Percentiles rank a stretch among this genome's conserved stretches.
Evolutionary conservation across 495 filamentous ascomycete species (phyloP).

Genomic region (Hyphodiscus hymeniophilus): DNA sequence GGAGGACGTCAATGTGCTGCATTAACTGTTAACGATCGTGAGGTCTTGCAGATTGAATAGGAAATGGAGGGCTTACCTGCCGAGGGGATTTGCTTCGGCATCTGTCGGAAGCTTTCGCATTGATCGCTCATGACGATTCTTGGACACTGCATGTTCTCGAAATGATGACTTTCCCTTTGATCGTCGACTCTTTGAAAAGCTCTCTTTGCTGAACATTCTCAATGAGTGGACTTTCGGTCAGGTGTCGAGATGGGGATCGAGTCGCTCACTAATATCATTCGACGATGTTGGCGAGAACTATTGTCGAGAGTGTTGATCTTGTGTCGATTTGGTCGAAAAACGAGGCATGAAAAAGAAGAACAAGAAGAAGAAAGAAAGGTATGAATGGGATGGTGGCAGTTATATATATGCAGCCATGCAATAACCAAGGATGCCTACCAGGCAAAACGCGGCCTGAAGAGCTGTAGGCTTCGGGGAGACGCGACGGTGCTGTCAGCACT

Average conservation of each 20-base stretch:
- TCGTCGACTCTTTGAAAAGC: constrained; percentile 17
- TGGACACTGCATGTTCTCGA: constrained; percentile 23
- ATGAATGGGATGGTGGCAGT: neutral
- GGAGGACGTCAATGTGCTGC: constrained; percentile 44
- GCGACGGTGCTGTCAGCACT: constrained; percentile 1
- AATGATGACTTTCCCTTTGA: constrained; percentile 19
- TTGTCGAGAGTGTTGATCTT: neutral
- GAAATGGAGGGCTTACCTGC: constrained; percentile 11
- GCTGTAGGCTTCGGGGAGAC: neutral
- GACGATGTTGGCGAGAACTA: neutral
- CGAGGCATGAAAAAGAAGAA: neutral
- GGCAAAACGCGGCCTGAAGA: constrained; percentile 9
- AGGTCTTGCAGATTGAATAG: neutral
- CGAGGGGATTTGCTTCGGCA: constrained; percentile 4
- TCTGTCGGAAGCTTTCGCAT: constrained; percentile 17
- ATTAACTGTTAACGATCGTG: constrained; percentile 10
- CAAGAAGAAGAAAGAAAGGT: neutral
- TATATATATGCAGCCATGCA: constrained; percentile 1
- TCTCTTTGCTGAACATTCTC: constrained; percentile 23
- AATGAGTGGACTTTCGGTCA: constrained; percentile 8
- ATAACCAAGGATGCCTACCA: constrained; percentile 3
- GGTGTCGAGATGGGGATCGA: neutral
- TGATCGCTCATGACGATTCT: constrained; percentile 19
- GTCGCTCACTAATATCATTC: neutral
- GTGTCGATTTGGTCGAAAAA: neutral